Conservation (phyloP, 305 asterid species). For the Plantago lanceolata region DNA sequence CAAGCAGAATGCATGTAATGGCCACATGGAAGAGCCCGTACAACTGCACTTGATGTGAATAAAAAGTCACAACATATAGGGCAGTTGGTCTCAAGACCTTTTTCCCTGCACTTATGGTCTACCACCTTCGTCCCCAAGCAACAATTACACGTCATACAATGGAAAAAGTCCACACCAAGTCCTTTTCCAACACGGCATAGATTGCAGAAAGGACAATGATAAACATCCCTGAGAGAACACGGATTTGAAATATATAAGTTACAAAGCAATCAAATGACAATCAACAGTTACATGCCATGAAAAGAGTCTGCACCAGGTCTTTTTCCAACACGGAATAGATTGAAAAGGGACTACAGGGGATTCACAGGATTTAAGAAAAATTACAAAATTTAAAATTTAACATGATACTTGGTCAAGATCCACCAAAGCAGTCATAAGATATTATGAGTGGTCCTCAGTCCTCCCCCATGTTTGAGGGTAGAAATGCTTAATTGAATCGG, state of each 20-base stretch:
- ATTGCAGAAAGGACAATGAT: conserved; percentile 97
- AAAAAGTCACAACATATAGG: conserved; percentile 93
- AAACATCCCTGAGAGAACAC: conserved; percentile 59
- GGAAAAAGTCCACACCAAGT: conserved; percentile 86
- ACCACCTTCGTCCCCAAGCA: conserved; percentile 72
- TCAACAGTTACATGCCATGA: not conserved
- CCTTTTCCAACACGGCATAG: conserved; percentile 93
- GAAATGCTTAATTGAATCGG: no score
- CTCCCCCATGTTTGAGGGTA: not conserved
- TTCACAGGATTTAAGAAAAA: no score
- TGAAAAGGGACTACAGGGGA: no score
- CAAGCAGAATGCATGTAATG: conserved; percentile 99
- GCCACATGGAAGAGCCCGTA: conserved; percentile 95
- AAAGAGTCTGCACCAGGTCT: no score
- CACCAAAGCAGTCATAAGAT: not conserved
- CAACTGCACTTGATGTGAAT: conserved; percentile 88
- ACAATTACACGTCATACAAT: conserved; percentile 97
- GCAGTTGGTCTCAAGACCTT: conserved; percentile 94
- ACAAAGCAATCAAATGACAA: conserved; percentile 1
- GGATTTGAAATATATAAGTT: conserved; percentile 5
- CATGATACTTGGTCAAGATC: not conserved
- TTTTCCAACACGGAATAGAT: no score
- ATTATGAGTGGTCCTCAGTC: not conserved
- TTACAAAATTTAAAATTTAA: no score
- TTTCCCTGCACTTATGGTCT: conserved; percentile 94